These are phyloP conservation scores for Chrysanthemum seticuspe DNA, from an alignment of 129 eudicot species.

Conservation along the genomic window DNA sequence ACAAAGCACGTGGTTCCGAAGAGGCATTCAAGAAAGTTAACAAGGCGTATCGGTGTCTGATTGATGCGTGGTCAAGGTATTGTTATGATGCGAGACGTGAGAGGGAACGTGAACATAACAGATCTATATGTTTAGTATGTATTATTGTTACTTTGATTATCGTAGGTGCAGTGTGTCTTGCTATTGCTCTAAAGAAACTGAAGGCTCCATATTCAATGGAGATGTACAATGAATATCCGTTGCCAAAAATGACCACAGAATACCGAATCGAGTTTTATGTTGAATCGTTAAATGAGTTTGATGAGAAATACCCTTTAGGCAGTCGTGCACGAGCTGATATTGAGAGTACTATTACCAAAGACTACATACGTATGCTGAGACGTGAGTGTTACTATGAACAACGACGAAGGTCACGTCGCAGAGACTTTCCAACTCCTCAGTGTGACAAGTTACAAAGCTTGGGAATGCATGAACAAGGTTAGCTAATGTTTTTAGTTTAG, in stretches of 20 bases:
- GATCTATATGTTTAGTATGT: conserved; percentile 23
- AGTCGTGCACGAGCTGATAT: conserved; percentile 57
- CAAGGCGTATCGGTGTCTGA: conserved; percentile 86
- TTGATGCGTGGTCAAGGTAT: conserved; percentile 70
- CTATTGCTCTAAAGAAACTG: conserved; percentile 63
- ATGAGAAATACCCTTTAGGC: conserved; percentile 67
- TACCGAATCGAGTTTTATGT: conserved; percentile 84
- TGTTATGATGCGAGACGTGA: conserved; percentile 79
- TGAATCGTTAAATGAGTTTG: conserved; percentile 62
- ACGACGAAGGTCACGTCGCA: conserved; percentile 89
- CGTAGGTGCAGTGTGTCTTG: conserved; percentile 75
- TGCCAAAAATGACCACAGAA: conserved; percentile 51
- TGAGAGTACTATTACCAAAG: conserved; percentile 68
- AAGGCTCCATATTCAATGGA: conserved; percentile 74
- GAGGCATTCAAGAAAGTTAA: conserved; percentile 91
- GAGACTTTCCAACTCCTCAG: conserved; percentile 87
- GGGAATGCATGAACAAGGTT: conserved; percentile 58
- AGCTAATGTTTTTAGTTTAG: conserved; percentile 22
- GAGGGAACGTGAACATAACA: conserved; percentile 48
- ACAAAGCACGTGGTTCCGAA: conserved; percentile 93
- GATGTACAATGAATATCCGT: conserved; percentile 57
- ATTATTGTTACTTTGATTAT: conserved; percentile 75
- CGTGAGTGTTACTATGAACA: conserved; percentile 82
- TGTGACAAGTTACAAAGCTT: conserved; percentile 83
- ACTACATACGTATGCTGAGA: conserved; percentile 74